These are phyloP conservation scores for Castanospermum australe DNA, from an alignment of 306 rosid genomes.

Conservation along the genomic window DNA sequence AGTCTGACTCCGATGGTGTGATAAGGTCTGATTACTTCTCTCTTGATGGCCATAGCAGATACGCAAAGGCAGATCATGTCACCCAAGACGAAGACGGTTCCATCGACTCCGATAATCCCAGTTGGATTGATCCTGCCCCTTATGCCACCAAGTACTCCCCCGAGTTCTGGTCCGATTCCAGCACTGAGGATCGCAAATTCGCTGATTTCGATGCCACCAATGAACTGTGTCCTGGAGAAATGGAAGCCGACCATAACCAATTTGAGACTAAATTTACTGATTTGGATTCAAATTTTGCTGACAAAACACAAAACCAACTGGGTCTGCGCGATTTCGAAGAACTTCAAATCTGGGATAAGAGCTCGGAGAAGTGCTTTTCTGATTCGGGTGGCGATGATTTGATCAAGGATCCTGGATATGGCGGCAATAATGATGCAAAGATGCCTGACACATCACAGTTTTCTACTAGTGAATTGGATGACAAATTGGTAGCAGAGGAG, in stretches of 20 bases:
- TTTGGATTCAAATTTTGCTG: conserved; percentile 16
- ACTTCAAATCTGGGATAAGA: conserved; percentile 18
- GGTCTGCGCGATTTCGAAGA: conserved; percentile 30
- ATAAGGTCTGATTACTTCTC: conserved; percentile 65
- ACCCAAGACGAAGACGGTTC: conserved; percentile 52
- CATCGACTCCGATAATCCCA: conserved; percentile 62
- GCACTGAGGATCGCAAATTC: conserved; percentile 49
- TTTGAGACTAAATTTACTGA: conserved; percentile 22
- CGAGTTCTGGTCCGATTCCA: conserved; percentile 66
- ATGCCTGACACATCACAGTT: background rate
- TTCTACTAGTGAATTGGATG: conserved; percentile 26
- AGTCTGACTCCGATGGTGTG: conserved; percentile 47
- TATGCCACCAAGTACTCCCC: conserved; percentile 20
- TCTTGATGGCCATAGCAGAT: conserved; percentile 41
- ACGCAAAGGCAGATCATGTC: conserved; percentile 16
- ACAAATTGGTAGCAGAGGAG: conserved; percentile 23
- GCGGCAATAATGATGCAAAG: conserved; percentile 15
- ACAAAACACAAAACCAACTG: conserved; percentile 5
- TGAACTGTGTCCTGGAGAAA: conserved; percentile 31
- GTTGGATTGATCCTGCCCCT: conserved; percentile 67
- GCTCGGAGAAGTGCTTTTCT: conserved; percentile 33
- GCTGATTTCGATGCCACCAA: conserved; percentile 25
- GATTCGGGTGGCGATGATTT: conserved; percentile 41
- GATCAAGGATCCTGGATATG: conserved; percentile 14
- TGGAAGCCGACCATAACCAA: background rate